phyloP scores from a whole-genome alignment of 768 basidiomycete species.

The Clavaria fumosa region DNA sequence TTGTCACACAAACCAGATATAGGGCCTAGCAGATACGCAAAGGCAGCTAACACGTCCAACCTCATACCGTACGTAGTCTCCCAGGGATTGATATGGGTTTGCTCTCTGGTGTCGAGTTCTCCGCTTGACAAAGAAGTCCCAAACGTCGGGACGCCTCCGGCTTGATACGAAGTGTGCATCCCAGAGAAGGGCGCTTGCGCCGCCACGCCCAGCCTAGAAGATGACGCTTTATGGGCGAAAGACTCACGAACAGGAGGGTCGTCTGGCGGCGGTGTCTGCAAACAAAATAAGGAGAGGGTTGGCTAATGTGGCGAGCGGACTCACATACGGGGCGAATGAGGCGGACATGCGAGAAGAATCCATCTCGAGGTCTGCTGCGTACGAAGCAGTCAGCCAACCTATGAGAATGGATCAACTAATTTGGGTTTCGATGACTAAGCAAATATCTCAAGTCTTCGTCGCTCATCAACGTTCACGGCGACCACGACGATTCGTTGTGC shows the following conservation, averaged over 20 bases:
- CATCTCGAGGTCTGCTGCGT: too few species aligned
- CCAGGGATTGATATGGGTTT: conserved; percentile 40
- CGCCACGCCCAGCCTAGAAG: too few species aligned
- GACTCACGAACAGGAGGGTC: conserved; percentile 21
- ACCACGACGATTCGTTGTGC: too few species aligned
- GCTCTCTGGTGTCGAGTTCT: conserved; percentile 24
- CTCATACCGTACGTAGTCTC: conserved; percentile 53
- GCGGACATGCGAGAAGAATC: conserved; percentile 28
- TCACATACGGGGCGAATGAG: conserved; percentile 48
- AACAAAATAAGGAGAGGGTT: too few species aligned
- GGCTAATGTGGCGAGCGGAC: too few species aligned
- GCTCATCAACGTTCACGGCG: too few species aligned
- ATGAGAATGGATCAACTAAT: too few species aligned
- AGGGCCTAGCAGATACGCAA: conserved; percentile 54
- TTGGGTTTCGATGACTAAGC: too few species aligned
- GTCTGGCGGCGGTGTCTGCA: conserved; percentile 44
- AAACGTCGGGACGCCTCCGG: conserved; percentile 48
- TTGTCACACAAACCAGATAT: conserved; percentile 61
- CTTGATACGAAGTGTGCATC: conserved; percentile 44
- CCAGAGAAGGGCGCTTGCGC: too few species aligned
- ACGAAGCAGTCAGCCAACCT: too few species aligned
- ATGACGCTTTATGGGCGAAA: conserved; percentile 14
- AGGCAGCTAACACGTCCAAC: conserved; percentile 50
- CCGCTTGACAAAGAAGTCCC: conserved; percentile 27
- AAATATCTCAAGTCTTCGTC: too few species aligned